Base-by-base conservation (phyloP, 2,329 filamentous ascomycete species). In the Camptophora hylomeconis region DNA sequence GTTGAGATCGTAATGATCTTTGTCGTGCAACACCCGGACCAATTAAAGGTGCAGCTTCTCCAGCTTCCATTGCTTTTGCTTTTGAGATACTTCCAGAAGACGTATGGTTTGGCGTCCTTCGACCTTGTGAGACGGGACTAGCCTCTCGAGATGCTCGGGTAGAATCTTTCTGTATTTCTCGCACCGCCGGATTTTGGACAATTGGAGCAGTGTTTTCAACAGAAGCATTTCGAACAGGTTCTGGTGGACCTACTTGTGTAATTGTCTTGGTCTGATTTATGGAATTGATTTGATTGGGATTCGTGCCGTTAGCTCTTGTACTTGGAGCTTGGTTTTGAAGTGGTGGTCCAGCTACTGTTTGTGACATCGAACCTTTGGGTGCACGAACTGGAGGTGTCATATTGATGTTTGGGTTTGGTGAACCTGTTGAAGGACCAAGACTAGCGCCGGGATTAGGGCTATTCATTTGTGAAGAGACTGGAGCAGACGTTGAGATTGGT, bases 241-340 rank as follows among this genome's bases (percentile, higher is more conserved):
- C 38, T 2, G 36, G 28, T n/a, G n/a, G n/a, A n/a, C 37, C 62
- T 68, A 44, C 58, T 13, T 40, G 39, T n/a, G 30, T 31, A 14
- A 36, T 22, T 9, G 25, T 39, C 30, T 41, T 49, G 17, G 43
- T n/a, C n/a, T n/a, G 30, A 7, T 40, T 36, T 16, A 23, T 22
- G 17, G 37, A 35, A 10, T 29, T 22, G n/a, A 23, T 23, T 23
- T 34, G 35, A 15, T 28, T 21, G 9, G 44, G 38, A n/a, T 38
- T 36, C 2, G 37, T 28, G 13, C 54, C 58, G 37, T 64, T 67
- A 10, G 51, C 46, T 37, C 67, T 56, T 23, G 70, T 65, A 27
- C 65, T 64, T 20, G 73, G 72, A 26, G 69, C 64, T 52, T 76
- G 73, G 24, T 72, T 69, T 30, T 70, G 65, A 14, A 73, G 73